Base-by-base conservation (phyloP, 1,284 basidiomycete species). In the Amylostereum areolatum region DNA sequence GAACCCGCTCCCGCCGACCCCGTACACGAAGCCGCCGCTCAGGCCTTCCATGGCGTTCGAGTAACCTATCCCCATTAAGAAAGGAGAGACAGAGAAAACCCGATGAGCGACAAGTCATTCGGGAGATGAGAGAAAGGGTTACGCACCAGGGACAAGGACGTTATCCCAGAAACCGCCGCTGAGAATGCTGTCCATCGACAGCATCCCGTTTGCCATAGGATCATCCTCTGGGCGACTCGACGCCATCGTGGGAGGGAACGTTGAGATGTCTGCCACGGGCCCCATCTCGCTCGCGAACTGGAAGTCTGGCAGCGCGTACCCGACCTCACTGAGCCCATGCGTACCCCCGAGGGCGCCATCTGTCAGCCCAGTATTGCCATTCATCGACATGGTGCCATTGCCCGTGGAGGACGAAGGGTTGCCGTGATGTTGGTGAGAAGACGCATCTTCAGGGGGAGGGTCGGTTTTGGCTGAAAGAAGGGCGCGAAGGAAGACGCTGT, bases 401-500 rank as follows among this genome's bases (percentile, higher is more conserved):
- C 18, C 18, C 18, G 18, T 18, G 18, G 18, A 18, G 18, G 18
- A 18, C 18, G 18, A 18, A 18, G 18, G 18, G 18, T 18, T 18
- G 18, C 18, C 18, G 18, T 18, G 18, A 18, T 18, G 18, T 18
- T 18, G 18, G 18, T 18, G 18, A 18, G 18, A 18, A 18, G 18
- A 18, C 45, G 46, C 46, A 43, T 58, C 54, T 9, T 61, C 61
- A 31, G 61, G 59, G 5, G 56, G 61, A 37, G 52, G 61, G 42
- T 83, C 78, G 27, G 74, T 69, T 55, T 81, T 81, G 24, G 79
- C 81, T 5, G 80, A 76, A 51, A 87, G 77, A 27, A 92, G 80
- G 9, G 89, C 89, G 5, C 87, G 83, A 27, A 96, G 75, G 73
- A 96, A 94, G 11, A 81, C 76, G 58, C 86, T 85, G 70, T 97